A percentile compares a stretch with the other conserved stretches of the same genome.
Conservation (phyloP, 1,284 basidiomycete species). For the Gastroboletus turbinatus region DNA sequence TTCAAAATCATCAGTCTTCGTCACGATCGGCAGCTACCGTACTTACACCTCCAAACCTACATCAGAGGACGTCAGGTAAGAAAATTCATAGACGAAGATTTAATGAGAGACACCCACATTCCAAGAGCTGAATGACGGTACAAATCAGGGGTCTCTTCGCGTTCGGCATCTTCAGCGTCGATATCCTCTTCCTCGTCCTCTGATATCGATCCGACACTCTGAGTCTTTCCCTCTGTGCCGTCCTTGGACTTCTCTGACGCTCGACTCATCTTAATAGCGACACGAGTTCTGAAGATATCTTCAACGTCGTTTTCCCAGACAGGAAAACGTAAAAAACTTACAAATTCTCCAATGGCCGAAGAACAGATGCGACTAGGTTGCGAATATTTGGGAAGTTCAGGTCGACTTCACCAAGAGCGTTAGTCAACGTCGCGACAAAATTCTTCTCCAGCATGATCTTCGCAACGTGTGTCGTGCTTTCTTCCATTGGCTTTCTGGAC, state of each 20-base stretch:
- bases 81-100: background rate
- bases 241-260: constrained; percentile 73
- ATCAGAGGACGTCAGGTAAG: constrained; percentile 1
- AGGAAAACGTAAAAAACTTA: constrained; percentile 41
- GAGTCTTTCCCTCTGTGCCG: constrained; percentile 48
- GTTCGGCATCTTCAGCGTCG: constrained; percentile 42
- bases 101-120: constrained; percentile 60
- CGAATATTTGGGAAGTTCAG: constrained; percentile 94
- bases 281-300: constrained; percentile 67
- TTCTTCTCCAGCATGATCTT: constrained; percentile 99
- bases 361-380: constrained; percentile 79
- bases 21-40: background rate
- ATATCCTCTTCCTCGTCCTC: constrained; percentile 66
- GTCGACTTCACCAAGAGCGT: constrained; percentile 89
- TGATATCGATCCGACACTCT: constrained; percentile 56
- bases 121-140: constrained; percentile 97
- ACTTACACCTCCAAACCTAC: constrained; percentile 79
- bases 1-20: constrained; percentile 6
- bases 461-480: constrained; percentile 86
- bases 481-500: constrained; percentile 70
- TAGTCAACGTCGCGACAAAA: constrained; percentile 88
- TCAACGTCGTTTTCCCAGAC: constrained; percentile 4
- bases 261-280: constrained; percentile 96
- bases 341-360: constrained; percentile 90
- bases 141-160: constrained; percentile 88